These are phyloP conservation scores for Pythium monospermum DNA, from an alignment of 352 stramenopile genomes.

Conservation along the genomic window DNA sequence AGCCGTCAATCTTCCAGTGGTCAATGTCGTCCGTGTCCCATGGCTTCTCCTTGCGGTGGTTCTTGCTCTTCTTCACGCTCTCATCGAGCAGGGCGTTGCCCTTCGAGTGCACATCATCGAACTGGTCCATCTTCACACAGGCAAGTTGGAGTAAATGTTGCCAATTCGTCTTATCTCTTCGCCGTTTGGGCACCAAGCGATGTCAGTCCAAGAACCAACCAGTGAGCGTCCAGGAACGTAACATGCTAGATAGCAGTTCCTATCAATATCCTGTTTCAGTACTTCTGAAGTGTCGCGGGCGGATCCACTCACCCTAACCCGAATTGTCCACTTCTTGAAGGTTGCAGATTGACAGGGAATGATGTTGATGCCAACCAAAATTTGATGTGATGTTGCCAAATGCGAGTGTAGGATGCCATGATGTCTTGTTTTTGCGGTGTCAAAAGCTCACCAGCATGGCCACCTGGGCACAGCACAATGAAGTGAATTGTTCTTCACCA, in stretches of 20 bases:
- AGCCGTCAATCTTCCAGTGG: conserved; percentile 97
- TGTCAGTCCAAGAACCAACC: conserved; percentile 22
- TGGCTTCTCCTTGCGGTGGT: conserved; percentile 98
- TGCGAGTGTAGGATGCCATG: not conserved
- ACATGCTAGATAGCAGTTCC: no score
- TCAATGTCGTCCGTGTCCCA: conserved; percentile 98
- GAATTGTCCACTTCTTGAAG: no score
- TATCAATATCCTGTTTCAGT: no score
- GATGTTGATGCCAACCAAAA: no score
- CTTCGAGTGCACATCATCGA: conserved; percentile 37
- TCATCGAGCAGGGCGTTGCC: conserved; percentile 27
- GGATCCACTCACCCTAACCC: conserved; percentile 19
- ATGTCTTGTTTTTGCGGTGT: no score
- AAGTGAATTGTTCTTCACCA: no score
- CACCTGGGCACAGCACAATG: not conserved
- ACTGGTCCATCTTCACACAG: conserved; percentile 70
- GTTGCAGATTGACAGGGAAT: no score
- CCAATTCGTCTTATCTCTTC: not conserved
- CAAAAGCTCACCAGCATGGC: no score
- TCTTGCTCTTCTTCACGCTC: conserved; percentile 71
- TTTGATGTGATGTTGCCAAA: not conserved
- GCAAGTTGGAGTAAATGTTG: no score
- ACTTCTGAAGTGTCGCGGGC: no score
- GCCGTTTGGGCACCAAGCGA: conserved; percentile 13
- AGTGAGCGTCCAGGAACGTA: conserved; percentile 17